phyloP scores from a whole-genome alignment of 495 filamentous ascomycete genomes.

The Neurospora tetrasperma region DNA sequence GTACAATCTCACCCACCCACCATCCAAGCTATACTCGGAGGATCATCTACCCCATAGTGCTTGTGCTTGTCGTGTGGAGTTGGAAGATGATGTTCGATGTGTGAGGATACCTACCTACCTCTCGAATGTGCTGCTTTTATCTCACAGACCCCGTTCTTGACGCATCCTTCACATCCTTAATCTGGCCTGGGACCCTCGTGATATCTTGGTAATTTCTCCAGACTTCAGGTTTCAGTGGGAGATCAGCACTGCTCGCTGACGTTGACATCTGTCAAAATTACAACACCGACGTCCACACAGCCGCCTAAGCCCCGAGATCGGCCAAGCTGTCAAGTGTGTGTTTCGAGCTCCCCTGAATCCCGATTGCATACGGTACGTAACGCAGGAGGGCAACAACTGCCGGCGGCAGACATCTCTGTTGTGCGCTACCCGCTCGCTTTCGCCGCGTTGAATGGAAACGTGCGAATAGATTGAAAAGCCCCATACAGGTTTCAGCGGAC shows the following conservation, averaged over 20 bases:
- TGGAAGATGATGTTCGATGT: neutral
- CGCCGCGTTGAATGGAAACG: neutral
- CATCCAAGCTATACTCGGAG: neutral
- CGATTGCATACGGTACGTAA: neutral
- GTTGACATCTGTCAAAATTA: neutral
- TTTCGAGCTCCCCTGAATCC: neutral
- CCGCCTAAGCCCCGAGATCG: neutral
- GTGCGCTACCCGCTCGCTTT: neutral
- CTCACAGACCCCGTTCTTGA: neutral
- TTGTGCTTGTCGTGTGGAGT: neutral
- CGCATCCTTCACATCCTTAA: neutral
- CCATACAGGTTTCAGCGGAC: conserved; percentile 4
- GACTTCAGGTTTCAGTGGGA: neutral
- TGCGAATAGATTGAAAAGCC: neutral
- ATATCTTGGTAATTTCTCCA: neutral
- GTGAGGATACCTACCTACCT: neutral
- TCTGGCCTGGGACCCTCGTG: neutral
- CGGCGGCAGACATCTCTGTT: neutral
- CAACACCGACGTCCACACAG: neutral
- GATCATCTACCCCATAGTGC: neutral
- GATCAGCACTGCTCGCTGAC: neutral
- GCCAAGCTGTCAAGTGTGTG: neutral
- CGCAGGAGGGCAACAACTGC: neutral
- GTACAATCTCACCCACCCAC: neutral
- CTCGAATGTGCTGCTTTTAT: neutral